Evolutionary conservation across 345 rosid species (phyloP).

Genomic region (Mallotus nudiflorus): DNA sequence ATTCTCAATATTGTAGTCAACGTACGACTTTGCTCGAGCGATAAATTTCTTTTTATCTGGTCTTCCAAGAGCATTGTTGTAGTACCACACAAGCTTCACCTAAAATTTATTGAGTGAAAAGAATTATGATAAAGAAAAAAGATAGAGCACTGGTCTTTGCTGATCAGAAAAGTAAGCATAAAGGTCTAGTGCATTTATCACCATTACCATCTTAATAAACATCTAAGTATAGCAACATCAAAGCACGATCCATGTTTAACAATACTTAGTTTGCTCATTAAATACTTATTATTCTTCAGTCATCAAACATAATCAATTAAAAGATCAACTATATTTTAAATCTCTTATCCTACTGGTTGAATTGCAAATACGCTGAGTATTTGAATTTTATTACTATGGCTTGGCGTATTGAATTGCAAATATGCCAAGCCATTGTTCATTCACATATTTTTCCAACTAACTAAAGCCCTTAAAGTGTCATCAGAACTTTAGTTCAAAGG

Average conservation of each 20-base stretch:
- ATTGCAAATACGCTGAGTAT: no score
- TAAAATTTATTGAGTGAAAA: conserved; percentile 22
- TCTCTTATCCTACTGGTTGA: not conserved
- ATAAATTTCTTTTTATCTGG: conserved; percentile 83
- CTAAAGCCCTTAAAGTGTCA: not conserved
- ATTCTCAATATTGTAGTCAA: not conserved
- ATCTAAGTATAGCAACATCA: not conserved
- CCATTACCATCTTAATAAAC: conserved; percentile 1
- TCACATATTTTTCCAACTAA: not conserved
- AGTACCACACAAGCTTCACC: conserved; percentile 95
- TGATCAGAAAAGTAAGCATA: not conserved
- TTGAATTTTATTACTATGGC: no score
- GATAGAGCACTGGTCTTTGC: not conserved
- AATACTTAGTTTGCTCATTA: not conserved
- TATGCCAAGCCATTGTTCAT: not conserved
- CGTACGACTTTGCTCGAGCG: conserved; percentile 70
- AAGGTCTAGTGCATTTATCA: not conserved
- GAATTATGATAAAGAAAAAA: conserved; percentile 2
- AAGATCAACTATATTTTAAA: not conserved
- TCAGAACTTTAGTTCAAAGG: not conserved
- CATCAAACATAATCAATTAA: not conserved
- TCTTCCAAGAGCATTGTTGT: conserved; percentile 83
- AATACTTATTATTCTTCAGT: not conserved
- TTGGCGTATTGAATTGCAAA: not conserved
- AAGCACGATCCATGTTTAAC: not conserved